Evolutionary conservation across 441 rosid genomes (phyloP).

Genomic region (Populus tomentosa): DNA sequence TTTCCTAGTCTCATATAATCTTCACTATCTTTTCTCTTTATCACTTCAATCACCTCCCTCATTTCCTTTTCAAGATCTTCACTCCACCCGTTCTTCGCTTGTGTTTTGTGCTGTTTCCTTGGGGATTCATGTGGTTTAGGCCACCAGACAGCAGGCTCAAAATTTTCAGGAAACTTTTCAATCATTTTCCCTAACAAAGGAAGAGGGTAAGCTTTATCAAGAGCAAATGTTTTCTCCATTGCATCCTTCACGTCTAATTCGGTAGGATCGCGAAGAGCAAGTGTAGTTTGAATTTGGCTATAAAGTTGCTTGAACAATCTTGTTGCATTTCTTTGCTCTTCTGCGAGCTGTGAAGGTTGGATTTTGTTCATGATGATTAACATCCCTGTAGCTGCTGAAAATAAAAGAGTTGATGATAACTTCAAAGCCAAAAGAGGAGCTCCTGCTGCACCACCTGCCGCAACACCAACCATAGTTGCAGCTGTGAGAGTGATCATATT

Average conservation of each 20-base stretch:
- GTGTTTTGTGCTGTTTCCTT: background rate
- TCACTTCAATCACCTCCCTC: constrained; percentile 39
- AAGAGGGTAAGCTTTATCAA: constrained; percentile 72
- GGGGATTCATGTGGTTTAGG: constrained; percentile 17
- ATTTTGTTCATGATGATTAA: constrained; percentile 56
- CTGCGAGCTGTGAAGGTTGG: constrained; percentile 64
- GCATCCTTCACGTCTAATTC: constrained; percentile 44
- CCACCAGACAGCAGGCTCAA: constrained; percentile 78
- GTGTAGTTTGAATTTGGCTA: constrained; percentile 22
- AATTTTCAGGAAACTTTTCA: constrained; percentile 48
- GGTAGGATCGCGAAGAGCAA: constrained; percentile 22
- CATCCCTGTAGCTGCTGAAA: constrained; percentile 54
- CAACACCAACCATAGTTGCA: constrained; percentile 35
- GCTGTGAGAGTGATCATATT: constrained; percentile 57
- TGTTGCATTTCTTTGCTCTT: constrained; percentile 68
- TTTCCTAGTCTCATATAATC: constrained; percentile 60
- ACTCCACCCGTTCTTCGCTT: constrained; percentile 12
- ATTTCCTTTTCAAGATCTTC: constrained; percentile 48
- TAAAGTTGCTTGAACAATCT: constrained; percentile 51
- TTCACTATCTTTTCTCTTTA: constrained; percentile 50
- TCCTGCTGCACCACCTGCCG: constrained; percentile 1
- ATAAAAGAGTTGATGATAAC: constrained; percentile 46
- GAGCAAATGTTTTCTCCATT: constrained; percentile 48
- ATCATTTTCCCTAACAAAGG: constrained; percentile 62
- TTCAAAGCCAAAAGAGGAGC: constrained; percentile 34